Base-by-base conservation (phyloP, 2,329 filamentous ascomycete genomes). In the Penicillium nordicum region DNA sequence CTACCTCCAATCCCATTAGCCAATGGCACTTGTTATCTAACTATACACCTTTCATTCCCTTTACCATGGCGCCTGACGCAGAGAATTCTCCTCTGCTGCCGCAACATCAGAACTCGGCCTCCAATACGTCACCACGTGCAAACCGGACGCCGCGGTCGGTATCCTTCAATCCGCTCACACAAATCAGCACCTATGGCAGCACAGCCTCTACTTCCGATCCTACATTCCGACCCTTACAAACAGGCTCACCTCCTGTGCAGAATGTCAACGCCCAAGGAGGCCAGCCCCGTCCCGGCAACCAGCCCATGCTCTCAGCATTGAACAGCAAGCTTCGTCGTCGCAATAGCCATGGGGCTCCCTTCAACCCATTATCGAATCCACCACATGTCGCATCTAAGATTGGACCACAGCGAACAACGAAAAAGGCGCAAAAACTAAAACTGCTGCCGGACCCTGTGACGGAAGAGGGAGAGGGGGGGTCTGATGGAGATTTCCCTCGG, bases 401-500 rank as follows among this genome's bases (percentile, higher is more conserved):
- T 57, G 94, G 94, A 2, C 93, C 94, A 0, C 94, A 99, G 73
- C 82, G 94, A 73, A 97, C 92, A 55, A 96, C 92, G 25, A 95
- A 96, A 75, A 97, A 90, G 62, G 91, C 91, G 1, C 92, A 97
- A 78, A 99, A 99, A 78, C 82, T 99, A 59, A 99, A 99, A 78
- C 83, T 99, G n/a, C 79, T 99, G 16, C 94, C 94, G 0, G 94
- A 94, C 69, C 92, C 92, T 0, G 90, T 95, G 57, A 82, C 90
- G 43, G 88, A 90, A 27, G 90, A 92, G 36, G 89, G 90, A 25
- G 90, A 92, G 42, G 85, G 81, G 81, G 18, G 18, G 18, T 64
- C 80, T 62, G 92, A 97, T 60, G 93, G 96, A 68, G 93, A 97
- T 74, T 94, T 90, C 68, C 92, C 92, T 10, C 82, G 92, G 62